Conservation (phyloP, 2,329 filamentous ascomycete species). For the Aspergillus quadricinctus region DNA sequence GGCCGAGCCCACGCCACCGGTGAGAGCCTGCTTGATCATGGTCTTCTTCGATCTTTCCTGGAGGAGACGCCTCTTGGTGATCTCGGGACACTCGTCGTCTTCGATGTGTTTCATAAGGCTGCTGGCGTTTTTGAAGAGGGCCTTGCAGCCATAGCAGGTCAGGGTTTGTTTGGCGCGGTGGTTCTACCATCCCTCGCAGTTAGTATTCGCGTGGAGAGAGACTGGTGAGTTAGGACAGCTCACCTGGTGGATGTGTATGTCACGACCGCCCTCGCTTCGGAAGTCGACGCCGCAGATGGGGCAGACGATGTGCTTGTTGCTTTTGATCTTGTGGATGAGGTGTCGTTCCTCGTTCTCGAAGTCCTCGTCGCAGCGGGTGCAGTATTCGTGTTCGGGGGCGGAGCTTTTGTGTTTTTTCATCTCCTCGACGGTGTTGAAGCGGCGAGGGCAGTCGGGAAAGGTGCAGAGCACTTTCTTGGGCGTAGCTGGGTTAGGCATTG, state of each 20-base stretch:
- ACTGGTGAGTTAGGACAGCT: slow-evolving; percentile 7
- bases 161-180: slow-evolving; percentile 50
- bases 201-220: slow-evolving; percentile 1
- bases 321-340: slow-evolving; percentile 47
- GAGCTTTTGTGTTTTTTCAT: slow-evolving; percentile 51
- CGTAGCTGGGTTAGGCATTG: slow-evolving; percentile 5
- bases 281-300: slow-evolving; percentile 56
- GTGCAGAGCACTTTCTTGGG: slow-evolving; percentile 40
- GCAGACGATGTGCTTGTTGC: slow-evolving; percentile 49
- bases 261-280: slow-evolving; percentile 48
- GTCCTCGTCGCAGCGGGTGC: slow-evolving; percentile 40
- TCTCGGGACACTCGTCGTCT: slow-evolving; percentile 45
- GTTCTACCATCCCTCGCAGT: slow-evolving; percentile 28
- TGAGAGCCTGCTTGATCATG: slow-evolving; percentile 37
- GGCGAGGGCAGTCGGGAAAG: slow-evolving; percentile 42
- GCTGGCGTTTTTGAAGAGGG: slow-evolving; percentile 46
- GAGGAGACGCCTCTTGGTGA: slow-evolving; percentile 42
- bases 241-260: slow-evolving; percentile 50
- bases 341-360: slow-evolving; percentile 43
- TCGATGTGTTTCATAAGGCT: slow-evolving; percentile 54
- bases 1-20: slow-evolving; percentile 1
- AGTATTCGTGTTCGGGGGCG: slow-evolving; percentile 39
- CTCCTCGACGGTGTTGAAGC: slow-evolving; percentile 42
- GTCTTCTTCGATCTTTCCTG: slow-evolving; percentile 49
- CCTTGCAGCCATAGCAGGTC: slow-evolving; percentile 45